These are phyloP conservation scores for Scopulariopsis brevicaulis DNA, from an alignment of 2,329 filamentous ascomycete species.

Conservation along the genomic window DNA sequence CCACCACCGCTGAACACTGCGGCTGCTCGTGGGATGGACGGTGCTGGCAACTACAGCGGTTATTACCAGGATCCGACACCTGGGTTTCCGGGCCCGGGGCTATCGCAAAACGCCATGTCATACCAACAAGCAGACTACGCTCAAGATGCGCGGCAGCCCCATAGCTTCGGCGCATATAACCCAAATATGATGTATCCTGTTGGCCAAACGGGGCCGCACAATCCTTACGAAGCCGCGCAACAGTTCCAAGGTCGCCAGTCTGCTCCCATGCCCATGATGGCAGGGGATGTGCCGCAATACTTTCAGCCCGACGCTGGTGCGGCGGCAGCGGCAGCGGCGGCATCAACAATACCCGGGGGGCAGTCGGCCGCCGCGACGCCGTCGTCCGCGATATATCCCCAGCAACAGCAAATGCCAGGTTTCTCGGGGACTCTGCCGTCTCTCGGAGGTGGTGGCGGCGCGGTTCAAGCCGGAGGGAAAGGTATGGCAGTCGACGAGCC, in stretches of 20 bases:
- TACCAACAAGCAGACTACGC: constrained; percentile 57
- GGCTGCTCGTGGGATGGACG: constrained; percentile 38
- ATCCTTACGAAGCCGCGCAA: constrained; percentile 63
- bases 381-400: constrained; percentile 54
- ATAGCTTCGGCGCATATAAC: constrained; percentile 46
- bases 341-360: constrained; percentile 37
- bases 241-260: constrained; percentile 68
- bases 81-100: constrained; percentile 37
- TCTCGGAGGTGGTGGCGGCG: constrained; percentile 24
- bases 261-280: constrained; percentile 66
- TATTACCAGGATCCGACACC: constrained; percentile 46
- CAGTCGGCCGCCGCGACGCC: constrained; percentile 30
- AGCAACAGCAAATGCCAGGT: constrained; percentile 38
- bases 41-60: constrained; percentile 41
- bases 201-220: constrained; percentile 47
- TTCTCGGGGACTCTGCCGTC: constrained; percentile 33
- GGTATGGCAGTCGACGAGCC: constrained; percentile 41
- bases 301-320: constrained; percentile 35
- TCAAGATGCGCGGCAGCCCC: constrained; percentile 47
- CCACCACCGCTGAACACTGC: constrained; percentile 36
- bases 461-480: constrained; percentile 22
- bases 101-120: constrained; percentile 40
- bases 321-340: constrained; percentile 36
- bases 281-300: constrained; percentile 54
- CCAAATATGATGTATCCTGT: constrained; percentile 73